These are phyloP conservation scores for Aspergillus tanneri DNA, from an alignment of 2,329 filamentous ascomycete species.

Conservation along the genomic window DNA sequence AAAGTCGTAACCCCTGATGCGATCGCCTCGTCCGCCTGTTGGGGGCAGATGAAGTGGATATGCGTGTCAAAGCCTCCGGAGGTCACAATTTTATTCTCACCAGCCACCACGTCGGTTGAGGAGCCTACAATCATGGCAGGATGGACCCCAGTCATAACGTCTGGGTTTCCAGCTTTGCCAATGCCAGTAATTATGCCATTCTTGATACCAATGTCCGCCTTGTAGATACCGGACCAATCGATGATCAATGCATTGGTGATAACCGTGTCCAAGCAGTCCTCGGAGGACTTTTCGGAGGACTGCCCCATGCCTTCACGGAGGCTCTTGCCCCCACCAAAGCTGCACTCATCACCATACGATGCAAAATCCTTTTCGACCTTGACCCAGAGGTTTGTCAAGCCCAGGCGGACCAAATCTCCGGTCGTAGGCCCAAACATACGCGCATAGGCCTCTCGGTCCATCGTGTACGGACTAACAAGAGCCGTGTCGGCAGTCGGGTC, in stretches of 20 bases:
- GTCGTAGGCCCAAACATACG: slow-evolving; percentile 92
- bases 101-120: slow-evolving; percentile 88
- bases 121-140: slow-evolving; percentile 77
- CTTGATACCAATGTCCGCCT: slow-evolving; percentile 94
- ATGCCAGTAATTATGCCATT: slow-evolving; percentile 81
- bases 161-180: slow-evolving; percentile 95
- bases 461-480: slow-evolving; percentile 62
- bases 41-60: slow-evolving; percentile 93
- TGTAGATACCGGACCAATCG: slow-evolving; percentile 91
- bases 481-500: slow-evolving; percentile 60
- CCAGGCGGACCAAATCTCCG: slow-evolving; percentile 79
- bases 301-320: slow-evolving; percentile 95
- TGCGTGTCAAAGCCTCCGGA: slow-evolving; percentile 87
- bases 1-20: slow-evolving; percentile 86
- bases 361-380: slow-evolving; percentile 84
- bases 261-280: slow-evolving; percentile 76
- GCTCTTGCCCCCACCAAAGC: slow-evolving; percentile 93
- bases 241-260: slow-evolving; percentile 87
- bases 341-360: slow-evolving; percentile 86
- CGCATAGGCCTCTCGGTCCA: slow-evolving; percentile 76
- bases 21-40: slow-evolving; percentile 80
- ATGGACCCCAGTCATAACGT: slow-evolving; percentile 87
- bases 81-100: slow-evolving; percentile 85
- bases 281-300: slow-evolving; percentile 71
- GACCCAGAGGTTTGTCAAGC: slow-evolving; percentile 84